Evolutionary conservation across 2,329 filamentous ascomycete species (phyloP).

Genomic region (Fusarium sp.): DNA sequence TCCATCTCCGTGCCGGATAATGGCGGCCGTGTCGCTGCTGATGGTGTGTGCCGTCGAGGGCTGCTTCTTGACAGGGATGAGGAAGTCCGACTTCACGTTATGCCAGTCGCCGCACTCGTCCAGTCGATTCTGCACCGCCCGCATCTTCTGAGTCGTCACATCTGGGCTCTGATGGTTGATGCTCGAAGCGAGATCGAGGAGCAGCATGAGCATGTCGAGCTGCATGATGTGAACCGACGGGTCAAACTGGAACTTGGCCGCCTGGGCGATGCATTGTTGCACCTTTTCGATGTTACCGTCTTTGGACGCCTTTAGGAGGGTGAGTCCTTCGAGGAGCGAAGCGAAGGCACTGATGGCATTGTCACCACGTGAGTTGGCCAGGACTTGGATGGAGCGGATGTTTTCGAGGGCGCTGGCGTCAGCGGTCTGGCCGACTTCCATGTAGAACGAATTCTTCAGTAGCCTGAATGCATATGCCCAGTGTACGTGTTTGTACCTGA

Average conservation of each 20-base stretch:
- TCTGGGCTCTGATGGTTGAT: conserved; percentile 72
- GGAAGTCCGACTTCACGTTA: conserved; percentile 60
- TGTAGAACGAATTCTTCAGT: conserved; percentile 75
- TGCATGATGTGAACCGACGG: conserved; percentile 71
- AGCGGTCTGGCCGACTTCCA: conserved; percentile 69
- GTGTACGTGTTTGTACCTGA: conserved; percentile 71
- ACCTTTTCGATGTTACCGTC: conserved; percentile 77
- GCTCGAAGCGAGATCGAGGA: conserved; percentile 78
- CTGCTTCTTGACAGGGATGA: conserved; percentile 68
- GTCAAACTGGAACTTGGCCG: conserved; percentile 77
- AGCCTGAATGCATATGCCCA: conserved; percentile 86
- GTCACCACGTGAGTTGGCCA: conserved; percentile 72
- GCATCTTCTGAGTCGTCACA: conserved; percentile 69
- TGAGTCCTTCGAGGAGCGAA: conserved; percentile 76
- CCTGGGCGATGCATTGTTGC: conserved; percentile 79
- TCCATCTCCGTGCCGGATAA: conserved; percentile 61
- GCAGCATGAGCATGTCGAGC: conserved; percentile 72
- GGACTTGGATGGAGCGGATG: conserved; percentile 69
- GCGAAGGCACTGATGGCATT: conserved; percentile 74
- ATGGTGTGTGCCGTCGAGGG: conserved; percentile 61
- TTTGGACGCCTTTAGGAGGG: conserved; percentile 73
- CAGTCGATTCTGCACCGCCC: conserved; percentile 70
- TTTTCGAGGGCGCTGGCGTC: conserved; percentile 77
- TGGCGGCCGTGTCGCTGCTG: conserved; percentile 67
- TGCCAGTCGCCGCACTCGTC: conserved; percentile 68